These are phyloP conservation scores for Reticulascus tulasneorum DNA, from an alignment of 2,329 filamentous ascomycete species.

Conservation along the genomic window DNA sequence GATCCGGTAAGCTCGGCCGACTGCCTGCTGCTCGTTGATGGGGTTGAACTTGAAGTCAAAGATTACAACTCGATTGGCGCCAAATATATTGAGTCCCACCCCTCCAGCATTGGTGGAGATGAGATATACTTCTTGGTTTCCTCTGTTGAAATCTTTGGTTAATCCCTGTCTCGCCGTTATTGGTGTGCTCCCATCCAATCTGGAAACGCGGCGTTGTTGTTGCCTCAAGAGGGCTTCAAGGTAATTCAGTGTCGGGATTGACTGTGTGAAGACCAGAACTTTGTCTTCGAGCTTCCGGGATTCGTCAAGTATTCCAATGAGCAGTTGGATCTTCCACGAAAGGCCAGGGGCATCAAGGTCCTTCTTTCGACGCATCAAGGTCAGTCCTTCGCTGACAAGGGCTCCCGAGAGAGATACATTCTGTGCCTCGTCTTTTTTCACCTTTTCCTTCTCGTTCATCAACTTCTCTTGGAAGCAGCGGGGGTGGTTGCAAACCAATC, in stretches of 20 bases:
- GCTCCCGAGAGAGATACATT: conserved; percentile 3
- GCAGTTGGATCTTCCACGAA: conserved; percentile 65
- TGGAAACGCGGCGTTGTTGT: conserved; percentile 43
- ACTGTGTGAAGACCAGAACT: conserved; percentile 76
- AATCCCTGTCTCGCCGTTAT: conserved; percentile 55
- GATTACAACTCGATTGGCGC: conserved; percentile 81
- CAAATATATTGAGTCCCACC: conserved; percentile 76
- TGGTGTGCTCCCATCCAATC: conserved; percentile 65
- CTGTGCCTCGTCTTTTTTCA: conserved; percentile 7
- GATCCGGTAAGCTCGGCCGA: conserved; percentile 81
- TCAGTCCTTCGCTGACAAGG: conserved; percentile 20
- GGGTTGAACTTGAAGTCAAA: conserved; percentile 84
- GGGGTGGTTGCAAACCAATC: conserved; percentile 50
- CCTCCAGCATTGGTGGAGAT: conserved; percentile 84
- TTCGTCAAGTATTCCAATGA: conserved; percentile 67
- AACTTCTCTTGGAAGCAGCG: conserved; percentile 38
- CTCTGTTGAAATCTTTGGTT: conserved; percentile 66
- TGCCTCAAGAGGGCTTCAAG: conserved; percentile 53
- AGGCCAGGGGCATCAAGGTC: conserved; percentile 42
- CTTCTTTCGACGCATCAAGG: conserved; percentile 29
- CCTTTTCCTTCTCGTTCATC: conserved; percentile 7
- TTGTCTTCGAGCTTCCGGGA: conserved; percentile 64
- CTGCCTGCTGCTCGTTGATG: conserved; percentile 76
- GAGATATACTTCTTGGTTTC: conserved; percentile 59
- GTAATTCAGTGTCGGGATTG: conserved; percentile 65